Conservation (phyloP, 1,284 basidiomycete species). For the Vanrija humicola region DNA sequence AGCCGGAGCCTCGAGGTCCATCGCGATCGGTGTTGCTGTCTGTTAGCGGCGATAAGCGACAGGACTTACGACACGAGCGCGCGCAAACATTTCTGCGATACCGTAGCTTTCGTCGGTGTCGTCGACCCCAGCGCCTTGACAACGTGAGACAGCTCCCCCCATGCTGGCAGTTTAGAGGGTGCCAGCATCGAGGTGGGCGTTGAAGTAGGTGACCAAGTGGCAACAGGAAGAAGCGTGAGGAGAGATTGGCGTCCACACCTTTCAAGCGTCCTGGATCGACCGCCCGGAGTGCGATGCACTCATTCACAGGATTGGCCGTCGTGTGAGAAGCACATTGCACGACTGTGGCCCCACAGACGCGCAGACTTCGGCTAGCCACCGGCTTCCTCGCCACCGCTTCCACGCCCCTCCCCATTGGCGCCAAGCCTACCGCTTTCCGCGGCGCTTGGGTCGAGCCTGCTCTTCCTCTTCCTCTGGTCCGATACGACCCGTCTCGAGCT, state of each 20-base stretch:
- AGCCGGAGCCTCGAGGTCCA: not conserved
- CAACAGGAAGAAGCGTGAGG: not conserved
- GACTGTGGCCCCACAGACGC: no score
- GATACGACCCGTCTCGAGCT: conserved; percentile 28
- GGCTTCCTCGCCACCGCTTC: conserved; percentile 6
- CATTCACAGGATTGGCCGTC: conserved; percentile 1
- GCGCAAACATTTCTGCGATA: not conserved
- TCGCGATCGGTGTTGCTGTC: not conserved
- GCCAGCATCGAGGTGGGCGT: no score
- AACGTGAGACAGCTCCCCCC: not conserved
- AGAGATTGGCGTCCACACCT: no score
- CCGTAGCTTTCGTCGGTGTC: not conserved
- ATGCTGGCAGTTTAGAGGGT: not conserved
- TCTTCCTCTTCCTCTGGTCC: conserved; percentile 26
- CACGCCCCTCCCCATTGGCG: conserved; percentile 14
- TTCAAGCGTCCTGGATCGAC: no score
- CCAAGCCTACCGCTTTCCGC: not conserved
- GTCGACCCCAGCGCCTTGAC: not conserved
- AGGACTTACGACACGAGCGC: not conserved
- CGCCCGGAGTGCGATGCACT: not conserved
- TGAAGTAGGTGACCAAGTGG: not conserved
- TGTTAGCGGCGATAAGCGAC: not conserved
- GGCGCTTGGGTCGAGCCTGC: conserved; percentile 5
- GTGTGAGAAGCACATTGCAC: not conserved
- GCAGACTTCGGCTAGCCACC: not conserved